Percentiles rank a stretch among this genome's conserved stretches.
Conservation (phyloP, 2,329 filamentous ascomycete species). For the Cordyceps fumosorosea region DNA sequence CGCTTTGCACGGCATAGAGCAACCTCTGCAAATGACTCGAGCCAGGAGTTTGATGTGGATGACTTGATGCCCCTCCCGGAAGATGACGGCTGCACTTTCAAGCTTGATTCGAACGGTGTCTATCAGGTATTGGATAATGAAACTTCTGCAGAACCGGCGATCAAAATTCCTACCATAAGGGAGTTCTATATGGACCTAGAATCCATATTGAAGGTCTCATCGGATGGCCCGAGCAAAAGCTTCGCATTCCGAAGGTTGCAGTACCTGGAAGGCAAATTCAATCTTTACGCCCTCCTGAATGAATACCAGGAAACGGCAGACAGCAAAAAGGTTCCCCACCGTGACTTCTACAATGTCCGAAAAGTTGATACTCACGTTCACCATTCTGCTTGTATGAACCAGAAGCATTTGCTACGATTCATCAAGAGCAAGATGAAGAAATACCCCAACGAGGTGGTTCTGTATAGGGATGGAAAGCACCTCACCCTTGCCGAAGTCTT, state of each 20-base stretch:
- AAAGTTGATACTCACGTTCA: constrained; percentile 99
- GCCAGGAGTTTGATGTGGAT: constrained; percentile 81
- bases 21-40: constrained; percentile 85
- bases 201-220: constrained; percentile 77
- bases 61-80: constrained; percentile 70
- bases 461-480: constrained; percentile 87
- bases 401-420: constrained; percentile 95
- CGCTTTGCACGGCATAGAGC: constrained; percentile 46
- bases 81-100: constrained; percentile 64
- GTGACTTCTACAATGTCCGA: constrained; percentile 98
- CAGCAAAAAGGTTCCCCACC: constrained; percentile 93
- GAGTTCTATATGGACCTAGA: constrained; percentile 97
- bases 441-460: constrained; percentile 84
- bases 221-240: constrained; percentile 92
- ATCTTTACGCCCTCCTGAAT: constrained; percentile 86
- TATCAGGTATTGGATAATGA: constrained; percentile 83
- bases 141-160: constrained; percentile 58
- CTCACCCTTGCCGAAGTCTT: constrained; percentile 91
- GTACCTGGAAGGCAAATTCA: constrained; percentile 95
- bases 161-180: constrained; percentile 82
- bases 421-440: constrained; percentile 99
- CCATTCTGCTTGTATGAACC: constrained; percentile 99
- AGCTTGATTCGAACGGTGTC: constrained; percentile 75
- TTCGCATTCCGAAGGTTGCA: constrained; percentile 93
- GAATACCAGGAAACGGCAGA: constrained; percentile 98